These are phyloP conservation scores for Colletotrichum siamense DNA, from an alignment of 2,329 filamentous ascomycete species.

Conservation along the genomic window DNA sequence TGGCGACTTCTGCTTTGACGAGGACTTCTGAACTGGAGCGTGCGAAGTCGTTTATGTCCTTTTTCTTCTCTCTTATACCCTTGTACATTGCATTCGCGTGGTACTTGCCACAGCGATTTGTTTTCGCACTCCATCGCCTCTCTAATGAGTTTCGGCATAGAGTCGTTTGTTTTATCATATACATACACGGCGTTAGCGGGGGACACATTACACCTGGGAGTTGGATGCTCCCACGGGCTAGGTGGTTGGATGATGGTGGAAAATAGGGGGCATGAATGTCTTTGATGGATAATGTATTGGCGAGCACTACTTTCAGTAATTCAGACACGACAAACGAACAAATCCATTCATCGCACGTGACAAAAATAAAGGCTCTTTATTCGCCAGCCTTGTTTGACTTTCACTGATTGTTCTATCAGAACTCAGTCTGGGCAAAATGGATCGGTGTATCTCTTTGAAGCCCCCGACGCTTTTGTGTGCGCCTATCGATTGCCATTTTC, in stretches of 20 bases:
- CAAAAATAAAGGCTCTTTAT: neutral
- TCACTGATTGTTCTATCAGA: neutral
- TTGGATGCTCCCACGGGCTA: conserved; percentile 9
- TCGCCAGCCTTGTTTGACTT: neutral
- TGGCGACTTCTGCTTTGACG: conserved; percentile 91
- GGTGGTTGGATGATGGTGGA: conserved; percentile 18
- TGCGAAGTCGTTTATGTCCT: conserved; percentile 11
- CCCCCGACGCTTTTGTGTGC: neutral
- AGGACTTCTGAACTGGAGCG: conserved; percentile 80
- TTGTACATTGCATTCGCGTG: conserved; percentile 23
- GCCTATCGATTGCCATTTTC: neutral
- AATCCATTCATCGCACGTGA: neutral
- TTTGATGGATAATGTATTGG: conserved; percentile 20
- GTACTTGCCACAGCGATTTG: conserved; percentile 29
- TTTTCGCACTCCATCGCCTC: conserved; percentile 25
- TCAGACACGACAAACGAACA: neutral
- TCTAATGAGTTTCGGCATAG: neutral
- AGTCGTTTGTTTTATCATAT: conserved; percentile 1
- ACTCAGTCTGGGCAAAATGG: neutral
- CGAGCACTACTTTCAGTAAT: conserved; percentile 5
- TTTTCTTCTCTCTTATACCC: conserved; percentile 25
- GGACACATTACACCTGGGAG: conserved; percentile 7
- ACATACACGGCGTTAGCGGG: conserved; percentile 16
- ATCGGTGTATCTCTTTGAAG: neutral
- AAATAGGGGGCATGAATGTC: conserved; percentile 20